phyloP scores from a whole-genome alignment of 192 early-diverging fungal species.

The Coemansia asiatica region DNA sequence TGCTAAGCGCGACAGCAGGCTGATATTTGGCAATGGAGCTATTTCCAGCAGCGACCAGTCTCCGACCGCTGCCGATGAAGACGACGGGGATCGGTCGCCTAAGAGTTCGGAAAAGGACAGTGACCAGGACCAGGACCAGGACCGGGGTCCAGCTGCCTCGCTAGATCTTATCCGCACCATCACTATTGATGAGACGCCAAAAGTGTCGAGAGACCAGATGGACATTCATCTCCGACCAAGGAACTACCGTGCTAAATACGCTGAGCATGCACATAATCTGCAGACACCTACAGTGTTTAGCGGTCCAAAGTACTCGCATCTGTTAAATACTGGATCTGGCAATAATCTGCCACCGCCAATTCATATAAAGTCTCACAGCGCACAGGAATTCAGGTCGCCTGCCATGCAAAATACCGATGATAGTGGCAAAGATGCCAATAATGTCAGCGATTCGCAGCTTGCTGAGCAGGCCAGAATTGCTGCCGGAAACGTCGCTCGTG shows the following conservation, averaged over 20 bases:
- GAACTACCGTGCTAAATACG: constrained; percentile 24
- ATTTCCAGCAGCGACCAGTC: constrained; percentile 5
- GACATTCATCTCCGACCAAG: constrained; percentile 47
- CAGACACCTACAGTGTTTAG: constrained; percentile 26
- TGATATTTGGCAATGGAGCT: background rate
- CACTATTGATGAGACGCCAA: constrained; percentile 52
- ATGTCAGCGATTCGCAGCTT: background rate
- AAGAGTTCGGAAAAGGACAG: constrained; percentile 2
- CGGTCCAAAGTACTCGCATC: constrained; percentile 26
- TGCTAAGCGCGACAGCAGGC: constrained; percentile 11
- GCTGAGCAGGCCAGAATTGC: background rate
- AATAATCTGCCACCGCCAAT: background rate
- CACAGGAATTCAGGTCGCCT: constrained; percentile 19
- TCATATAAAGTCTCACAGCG: constrained; percentile 23
- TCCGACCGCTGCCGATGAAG: background rate
- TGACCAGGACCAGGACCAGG: background rate
- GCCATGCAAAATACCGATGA: background rate
- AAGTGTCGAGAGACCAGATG: constrained; percentile 41
- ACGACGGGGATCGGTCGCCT: constrained; percentile 3
- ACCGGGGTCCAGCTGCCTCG: constrained; percentile 14
- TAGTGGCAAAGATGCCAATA: background rate
- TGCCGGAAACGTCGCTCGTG: background rate
- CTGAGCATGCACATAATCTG: constrained; percentile 33
- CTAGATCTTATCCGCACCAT: constrained; percentile 45
- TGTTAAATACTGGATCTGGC: background rate